phyloP scores from a whole-genome alignment of 345 rosid species.

The Gossypium herbaceum region DNA sequence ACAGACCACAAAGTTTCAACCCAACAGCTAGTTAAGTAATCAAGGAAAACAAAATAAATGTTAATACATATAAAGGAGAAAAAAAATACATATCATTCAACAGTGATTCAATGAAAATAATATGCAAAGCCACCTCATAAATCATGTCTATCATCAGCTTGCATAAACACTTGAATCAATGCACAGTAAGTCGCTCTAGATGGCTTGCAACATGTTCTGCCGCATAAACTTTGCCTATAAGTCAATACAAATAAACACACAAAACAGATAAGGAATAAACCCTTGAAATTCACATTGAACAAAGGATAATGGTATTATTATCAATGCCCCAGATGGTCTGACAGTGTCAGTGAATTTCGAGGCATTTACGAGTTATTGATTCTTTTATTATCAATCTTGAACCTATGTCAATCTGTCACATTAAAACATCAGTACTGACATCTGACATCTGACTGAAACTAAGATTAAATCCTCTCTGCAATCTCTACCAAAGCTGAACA shows the following conservation, averaged over 20 bases:
- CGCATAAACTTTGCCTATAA: not conserved
- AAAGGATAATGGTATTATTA: not conserved
- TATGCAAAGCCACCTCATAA: conserved; percentile 2
- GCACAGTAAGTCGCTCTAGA: not conserved
- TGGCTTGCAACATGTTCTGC: not conserved
- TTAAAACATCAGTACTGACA: not conserved
- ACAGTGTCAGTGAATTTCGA: not conserved
- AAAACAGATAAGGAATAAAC: not conserved
- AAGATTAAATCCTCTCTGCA: not conserved
- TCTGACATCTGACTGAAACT: not conserved
- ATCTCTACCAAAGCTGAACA: not conserved
- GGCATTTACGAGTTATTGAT: not conserved
- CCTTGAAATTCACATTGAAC: not conserved
- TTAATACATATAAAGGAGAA: not conserved
- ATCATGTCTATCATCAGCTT: not conserved
- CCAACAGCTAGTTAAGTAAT: not conserved
- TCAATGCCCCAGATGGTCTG: not conserved
- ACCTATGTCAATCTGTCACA: not conserved
- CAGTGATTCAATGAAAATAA: not conserved
- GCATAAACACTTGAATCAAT: not conserved
- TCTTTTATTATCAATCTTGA: not conserved
- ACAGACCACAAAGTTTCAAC: not conserved
- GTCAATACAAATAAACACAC: not conserved
- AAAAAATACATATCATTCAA: not conserved
- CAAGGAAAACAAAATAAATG: not conserved